Conservation (phyloP, 2,329 filamentous ascomycete species). For the Aspergillus novoparasiticus region DNA sequence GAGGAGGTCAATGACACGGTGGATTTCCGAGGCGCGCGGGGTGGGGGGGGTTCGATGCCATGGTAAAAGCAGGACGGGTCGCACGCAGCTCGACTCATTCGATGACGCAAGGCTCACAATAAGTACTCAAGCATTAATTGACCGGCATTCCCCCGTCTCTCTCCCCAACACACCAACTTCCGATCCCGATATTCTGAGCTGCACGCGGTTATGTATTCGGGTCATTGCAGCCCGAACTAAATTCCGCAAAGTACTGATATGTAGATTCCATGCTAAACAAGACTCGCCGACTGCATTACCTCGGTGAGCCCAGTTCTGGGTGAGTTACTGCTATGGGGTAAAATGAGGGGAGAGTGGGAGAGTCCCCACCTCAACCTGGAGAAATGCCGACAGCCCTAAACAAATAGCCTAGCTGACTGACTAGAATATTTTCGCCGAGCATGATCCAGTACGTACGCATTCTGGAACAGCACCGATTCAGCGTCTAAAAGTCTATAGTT, state of each 20-base stretch:
- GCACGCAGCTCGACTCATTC: not conserved
- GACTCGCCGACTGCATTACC: not conserved
- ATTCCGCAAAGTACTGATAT: not conserved
- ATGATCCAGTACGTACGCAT: no score
- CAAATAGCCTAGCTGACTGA: no score
- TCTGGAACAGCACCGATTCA: no score
- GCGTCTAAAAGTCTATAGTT: no score
- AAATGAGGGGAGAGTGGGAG: no score
- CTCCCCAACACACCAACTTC: not conserved
- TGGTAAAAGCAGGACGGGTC: not conserved
- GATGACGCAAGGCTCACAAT: not conserved
- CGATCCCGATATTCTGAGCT: not conserved
- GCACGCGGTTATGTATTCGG: not conserved
- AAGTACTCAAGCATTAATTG: not conserved
- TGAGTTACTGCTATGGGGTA: not conserved
- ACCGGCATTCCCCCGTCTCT: not conserved
- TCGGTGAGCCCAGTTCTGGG: not conserved
- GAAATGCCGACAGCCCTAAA: no score
- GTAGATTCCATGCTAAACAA: not conserved
- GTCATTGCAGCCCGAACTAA: not conserved
- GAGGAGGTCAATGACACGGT: constrained; percentile 58
- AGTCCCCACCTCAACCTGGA: no score
- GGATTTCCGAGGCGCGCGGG: not conserved
- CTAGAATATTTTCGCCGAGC: no score
- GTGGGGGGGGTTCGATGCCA: not conserved